These are phyloP conservation scores for Talaromyces sp. DNA, from an alignment of 2,329 filamentous ascomycete genomes.

Conservation along the genomic window DNA sequence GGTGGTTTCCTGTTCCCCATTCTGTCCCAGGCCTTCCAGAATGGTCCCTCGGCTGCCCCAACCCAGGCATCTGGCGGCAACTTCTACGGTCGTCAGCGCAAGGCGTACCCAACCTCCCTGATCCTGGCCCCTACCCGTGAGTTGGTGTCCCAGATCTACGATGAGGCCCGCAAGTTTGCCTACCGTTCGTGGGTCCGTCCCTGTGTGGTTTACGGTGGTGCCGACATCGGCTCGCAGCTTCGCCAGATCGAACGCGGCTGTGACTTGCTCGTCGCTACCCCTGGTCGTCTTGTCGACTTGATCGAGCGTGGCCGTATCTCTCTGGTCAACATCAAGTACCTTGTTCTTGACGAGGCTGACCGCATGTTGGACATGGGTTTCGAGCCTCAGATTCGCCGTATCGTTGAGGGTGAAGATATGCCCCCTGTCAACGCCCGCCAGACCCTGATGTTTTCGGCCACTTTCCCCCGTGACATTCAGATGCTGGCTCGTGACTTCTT, in stretches of 20 bases:
- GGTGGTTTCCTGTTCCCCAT: slow-evolving; percentile 99
- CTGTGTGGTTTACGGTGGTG: slow-evolving; percentile 98
- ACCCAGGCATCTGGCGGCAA: slow-evolving; percentile 57
- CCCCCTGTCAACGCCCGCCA: slow-evolving; percentile 76
- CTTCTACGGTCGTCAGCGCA: slow-evolving; percentile 86
- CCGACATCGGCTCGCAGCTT: slow-evolving; percentile 96
- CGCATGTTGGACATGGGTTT: slow-evolving; percentile 99
- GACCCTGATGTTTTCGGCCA: slow-evolving; percentile 99
- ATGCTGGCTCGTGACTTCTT: slow-evolving; percentile 98
- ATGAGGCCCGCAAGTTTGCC: slow-evolving; percentile 95
- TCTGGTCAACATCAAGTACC: slow-evolving; percentile 96
- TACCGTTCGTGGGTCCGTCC: slow-evolving; percentile 99
- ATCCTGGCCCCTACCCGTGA: slow-evolving; percentile 97
- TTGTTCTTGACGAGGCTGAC: slow-evolving; percentile 97
- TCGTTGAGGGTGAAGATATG: slow-evolving; percentile 99
- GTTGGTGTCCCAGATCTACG: slow-evolving; percentile 97
- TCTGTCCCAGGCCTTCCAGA: slow-evolving; percentile 92
- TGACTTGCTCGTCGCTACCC: slow-evolving; percentile 93
- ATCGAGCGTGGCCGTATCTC: slow-evolving; percentile 98
- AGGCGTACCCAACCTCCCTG: slow-evolving; percentile 93
- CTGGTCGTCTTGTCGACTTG: slow-evolving; percentile 93
- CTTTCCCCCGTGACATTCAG: slow-evolving; percentile 98
- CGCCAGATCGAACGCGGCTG: slow-evolving; percentile 97
- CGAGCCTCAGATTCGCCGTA: slow-evolving; percentile 97
- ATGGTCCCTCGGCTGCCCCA: slow-evolving; percentile 70